Conservation (phyloP, 768 basidiomycete genomes). For the Amanita muscaria region DNA sequence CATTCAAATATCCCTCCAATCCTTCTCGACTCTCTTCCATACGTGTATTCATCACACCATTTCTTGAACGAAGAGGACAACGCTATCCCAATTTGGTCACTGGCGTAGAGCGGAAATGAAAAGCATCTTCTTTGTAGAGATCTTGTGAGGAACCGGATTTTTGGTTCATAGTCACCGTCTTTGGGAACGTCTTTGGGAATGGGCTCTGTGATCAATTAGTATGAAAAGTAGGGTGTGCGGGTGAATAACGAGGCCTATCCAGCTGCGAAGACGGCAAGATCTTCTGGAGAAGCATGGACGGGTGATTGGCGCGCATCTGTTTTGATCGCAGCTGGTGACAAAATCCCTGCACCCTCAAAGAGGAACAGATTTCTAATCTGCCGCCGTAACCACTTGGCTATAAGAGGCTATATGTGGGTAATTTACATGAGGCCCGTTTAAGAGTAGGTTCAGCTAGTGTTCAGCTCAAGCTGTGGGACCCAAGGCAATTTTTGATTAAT, state of each 20-base stretch:
- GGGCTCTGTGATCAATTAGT: constrained; percentile 82
- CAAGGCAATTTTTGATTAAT: too few relatives aligned
- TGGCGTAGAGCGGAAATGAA: constrained; percentile 77
- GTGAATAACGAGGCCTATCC: constrained; percentile 88
- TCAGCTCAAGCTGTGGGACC: too few relatives aligned
- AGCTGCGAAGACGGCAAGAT: constrained; percentile 87
- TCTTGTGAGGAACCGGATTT: constrained; percentile 83
- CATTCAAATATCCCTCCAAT: constrained; percentile 85
- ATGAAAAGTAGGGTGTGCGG: constrained; percentile 96
- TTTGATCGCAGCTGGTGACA: constrained; percentile 85
- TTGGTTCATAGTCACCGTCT: constrained; percentile 29
- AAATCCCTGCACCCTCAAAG: too few relatives aligned
- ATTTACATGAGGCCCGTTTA: too few relatives aligned
- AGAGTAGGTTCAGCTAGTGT: too few relatives aligned
- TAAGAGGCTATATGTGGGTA: too few relatives aligned
- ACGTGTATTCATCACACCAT: constrained; percentile 97
- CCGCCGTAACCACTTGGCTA: too few relatives aligned
- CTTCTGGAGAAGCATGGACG: constrained; percentile 53
- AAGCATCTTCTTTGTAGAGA: constrained; percentile 78
- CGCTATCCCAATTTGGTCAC: constrained; percentile 57
- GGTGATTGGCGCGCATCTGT: constrained; percentile 93
- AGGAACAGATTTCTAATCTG: too few relatives aligned
- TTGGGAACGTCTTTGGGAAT: constrained; percentile 12
- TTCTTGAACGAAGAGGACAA: constrained; percentile 79
- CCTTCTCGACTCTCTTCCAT: constrained; percentile 79